phyloP scores from a whole-genome alignment of 2,329 filamentous ascomycete genomes.

The Fusarium chuoi region DNA sequence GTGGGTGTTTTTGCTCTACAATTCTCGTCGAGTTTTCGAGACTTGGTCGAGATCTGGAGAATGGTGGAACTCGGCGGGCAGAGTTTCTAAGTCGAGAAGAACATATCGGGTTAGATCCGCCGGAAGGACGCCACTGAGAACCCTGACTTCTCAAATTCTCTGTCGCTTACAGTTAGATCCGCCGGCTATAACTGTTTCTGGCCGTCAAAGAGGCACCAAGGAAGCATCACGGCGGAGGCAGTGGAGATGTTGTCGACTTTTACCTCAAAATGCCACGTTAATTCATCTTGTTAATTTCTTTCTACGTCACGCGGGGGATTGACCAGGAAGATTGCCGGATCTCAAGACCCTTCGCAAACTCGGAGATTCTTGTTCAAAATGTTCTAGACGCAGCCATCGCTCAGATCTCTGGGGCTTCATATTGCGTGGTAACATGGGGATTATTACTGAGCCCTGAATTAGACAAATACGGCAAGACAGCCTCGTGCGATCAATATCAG shows the following conservation, averaged over 20 bases:
- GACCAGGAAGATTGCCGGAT: conserved; percentile 14
- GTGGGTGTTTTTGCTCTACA: conserved; percentile 30
- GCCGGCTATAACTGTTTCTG: conserved; percentile 22
- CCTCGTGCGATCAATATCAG: background rate
- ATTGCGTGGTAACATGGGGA: background rate
- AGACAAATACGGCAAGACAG: background rate
- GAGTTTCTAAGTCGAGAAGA: conserved; percentile 34
- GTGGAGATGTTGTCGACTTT: conserved; percentile 31
- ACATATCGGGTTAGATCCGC: conserved; percentile 38
- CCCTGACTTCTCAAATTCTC: background rate
- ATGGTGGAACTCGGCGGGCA: conserved; percentile 30
- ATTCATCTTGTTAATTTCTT: conserved; percentile 30
- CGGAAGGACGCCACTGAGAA: conserved; percentile 4
- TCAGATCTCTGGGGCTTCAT: background rate
- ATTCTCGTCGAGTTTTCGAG: conserved; percentile 34
- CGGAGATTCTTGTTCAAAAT: conserved; percentile 25
- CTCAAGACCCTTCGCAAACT: background rate
- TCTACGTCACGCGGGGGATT: conserved; percentile 40
- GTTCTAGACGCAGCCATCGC: conserved; percentile 8
- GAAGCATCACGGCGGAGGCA: conserved; percentile 33
- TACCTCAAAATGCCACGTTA: conserved; percentile 25
- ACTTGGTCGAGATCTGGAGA: conserved; percentile 38
- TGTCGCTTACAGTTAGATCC: conserved; percentile 21
- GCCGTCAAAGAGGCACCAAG: background rate
- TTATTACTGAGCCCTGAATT: background rate